Evolutionary conservation across 2,329 filamentous ascomycete genomes (phyloP), one percentile per base, ranked within the genome.

Genomic region (Juglanconis juglandina): DNA sequence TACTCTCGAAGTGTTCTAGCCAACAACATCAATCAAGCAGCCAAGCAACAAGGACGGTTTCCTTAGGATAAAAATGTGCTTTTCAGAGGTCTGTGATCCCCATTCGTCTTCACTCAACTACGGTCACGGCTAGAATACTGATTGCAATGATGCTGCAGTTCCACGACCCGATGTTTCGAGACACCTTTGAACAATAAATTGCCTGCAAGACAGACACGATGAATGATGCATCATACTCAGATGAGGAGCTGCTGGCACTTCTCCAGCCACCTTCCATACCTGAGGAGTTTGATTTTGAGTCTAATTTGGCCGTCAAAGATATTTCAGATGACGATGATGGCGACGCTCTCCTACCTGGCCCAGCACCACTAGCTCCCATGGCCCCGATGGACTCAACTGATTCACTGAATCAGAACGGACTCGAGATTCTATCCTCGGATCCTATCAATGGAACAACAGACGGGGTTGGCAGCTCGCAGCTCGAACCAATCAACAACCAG

Each of bases 211-310:
- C n/a, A 48, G 41, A 34, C 51, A 54, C 24, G 8, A 63, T 63
- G 61, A 42, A 55, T 2, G 58, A 48, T 13, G 8, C 32, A 10
- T 51, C 58, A 47, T 44, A 55, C 37, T 58, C 48, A 8, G 61
- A 63, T 37, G 61, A 63, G 30, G 61, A 63, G 32, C 32, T 63
- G 3, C 41, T 61, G 24, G 55, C 61, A n/a, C 35, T 63, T n/a
- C 61, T 63, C 11, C 61, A 63, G 41, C 61, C 58, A 3, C 41
- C 53, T n/a, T 58, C 42, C 4, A 39, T 49, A 11, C 58, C 51
- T 5, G 51, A 61, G 0, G 47, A 58, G n/a, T 61, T 61, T 17
- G 47, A 46, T 7, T 61, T 61, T 41, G 58, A 63, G 35, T n/a
- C 34, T 1, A n/a, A 42, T 5, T 17, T 35, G 2, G 34, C 50